These are phyloP conservation scores for Curvularia spicifera DNA, from an alignment of 2,329 filamentous ascomycete species.

Conservation along the genomic window DNA sequence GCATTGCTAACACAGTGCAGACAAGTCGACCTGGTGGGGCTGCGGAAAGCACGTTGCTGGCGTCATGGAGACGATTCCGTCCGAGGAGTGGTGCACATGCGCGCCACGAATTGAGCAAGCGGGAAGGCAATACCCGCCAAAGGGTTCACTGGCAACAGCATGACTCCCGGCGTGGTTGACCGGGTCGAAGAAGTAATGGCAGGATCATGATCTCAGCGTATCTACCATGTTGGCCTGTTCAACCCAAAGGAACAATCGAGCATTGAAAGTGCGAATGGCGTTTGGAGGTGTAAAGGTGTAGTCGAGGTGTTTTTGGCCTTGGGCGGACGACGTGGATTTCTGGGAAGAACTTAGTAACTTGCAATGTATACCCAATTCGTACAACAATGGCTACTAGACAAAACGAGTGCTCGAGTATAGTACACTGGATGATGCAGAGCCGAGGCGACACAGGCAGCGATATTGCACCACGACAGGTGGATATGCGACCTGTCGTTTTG, in stretches of 20 bases:
- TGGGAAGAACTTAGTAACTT: slow-evolving; percentile 8
- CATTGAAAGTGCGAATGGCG: not conserved
- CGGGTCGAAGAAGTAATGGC: not conserved
- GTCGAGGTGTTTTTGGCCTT: not conserved
- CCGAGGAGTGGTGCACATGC: slow-evolving; percentile 69
- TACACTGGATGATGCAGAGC: not conserved
- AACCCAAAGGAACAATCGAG: not conserved
- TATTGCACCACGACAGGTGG: slow-evolving; percentile 9
- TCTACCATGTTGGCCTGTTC: not conserved
- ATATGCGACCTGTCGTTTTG: slow-evolving; percentile 1
- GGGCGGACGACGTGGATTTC: slow-evolving; percentile 1
- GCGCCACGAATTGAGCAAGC: slow-evolving; percentile 66
- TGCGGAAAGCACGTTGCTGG: slow-evolving; percentile 67
- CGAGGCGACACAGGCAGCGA: not conserved
- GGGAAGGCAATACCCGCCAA: slow-evolving; percentile 70
- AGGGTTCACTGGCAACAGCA: slow-evolving; percentile 52
- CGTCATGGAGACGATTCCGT: slow-evolving; percentile 67
- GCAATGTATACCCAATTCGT: slow-evolving; percentile 1
- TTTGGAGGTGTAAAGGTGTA: not conserved
- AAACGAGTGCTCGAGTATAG: not conserved
- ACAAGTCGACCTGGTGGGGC: slow-evolving; percentile 69
- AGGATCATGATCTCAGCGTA: not conserved
- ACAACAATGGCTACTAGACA: not conserved
- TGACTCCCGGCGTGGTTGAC: slow-evolving; percentile 32
- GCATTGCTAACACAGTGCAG: slow-evolving; percentile 36